phyloP scores from a whole-genome alignment of 2,329 filamentous ascomycete species.

The Xylariaceae sp. region DNA sequence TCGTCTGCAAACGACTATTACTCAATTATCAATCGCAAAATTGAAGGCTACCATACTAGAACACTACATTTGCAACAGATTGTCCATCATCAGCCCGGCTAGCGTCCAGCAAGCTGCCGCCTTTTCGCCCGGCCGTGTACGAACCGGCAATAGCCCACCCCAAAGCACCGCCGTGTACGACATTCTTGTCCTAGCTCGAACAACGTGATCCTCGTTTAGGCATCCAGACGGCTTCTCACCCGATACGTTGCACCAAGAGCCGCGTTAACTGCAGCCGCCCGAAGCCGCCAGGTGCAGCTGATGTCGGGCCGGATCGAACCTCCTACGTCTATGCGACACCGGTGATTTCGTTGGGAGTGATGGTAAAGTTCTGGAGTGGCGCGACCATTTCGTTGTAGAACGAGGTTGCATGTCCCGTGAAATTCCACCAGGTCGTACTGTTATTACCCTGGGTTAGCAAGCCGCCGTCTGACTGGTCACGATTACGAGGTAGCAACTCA shows the following conservation, averaged over 20 bases:
- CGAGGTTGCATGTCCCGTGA: conserved; percentile 30
- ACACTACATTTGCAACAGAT: conserved; percentile 1
- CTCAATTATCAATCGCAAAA: neutral
- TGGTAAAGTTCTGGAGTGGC: conserved; percentile 30
- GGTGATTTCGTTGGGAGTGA: conserved; percentile 29
- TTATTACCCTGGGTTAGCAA: conserved; percentile 14
- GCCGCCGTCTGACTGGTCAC: neutral
- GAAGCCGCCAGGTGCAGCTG: neutral
- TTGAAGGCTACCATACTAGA: neutral
- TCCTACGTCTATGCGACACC: conserved; percentile 27
- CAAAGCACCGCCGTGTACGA: conserved; percentile 2
- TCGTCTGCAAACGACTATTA: conserved; percentile 1
- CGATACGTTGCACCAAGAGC: conserved; percentile 13
- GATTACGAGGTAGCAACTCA: conserved; percentile 21
- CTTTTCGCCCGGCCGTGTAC: neutral
- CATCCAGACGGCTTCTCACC: conserved; percentile 12
- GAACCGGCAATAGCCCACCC: neutral
- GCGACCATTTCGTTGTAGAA: conserved; percentile 29
- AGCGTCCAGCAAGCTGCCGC: neutral
- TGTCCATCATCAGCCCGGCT: neutral
- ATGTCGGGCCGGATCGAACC: conserved; percentile 6
- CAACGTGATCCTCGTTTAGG: conserved; percentile 14
- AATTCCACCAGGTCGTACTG: conserved; percentile 34
- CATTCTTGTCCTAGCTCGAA: conserved; percentile 5
- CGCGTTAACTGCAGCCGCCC: conserved; percentile 16